Evolutionary conservation across 345 rosid species (phyloP).

Genomic region (Diplotaxis tenuifolia): DNA sequence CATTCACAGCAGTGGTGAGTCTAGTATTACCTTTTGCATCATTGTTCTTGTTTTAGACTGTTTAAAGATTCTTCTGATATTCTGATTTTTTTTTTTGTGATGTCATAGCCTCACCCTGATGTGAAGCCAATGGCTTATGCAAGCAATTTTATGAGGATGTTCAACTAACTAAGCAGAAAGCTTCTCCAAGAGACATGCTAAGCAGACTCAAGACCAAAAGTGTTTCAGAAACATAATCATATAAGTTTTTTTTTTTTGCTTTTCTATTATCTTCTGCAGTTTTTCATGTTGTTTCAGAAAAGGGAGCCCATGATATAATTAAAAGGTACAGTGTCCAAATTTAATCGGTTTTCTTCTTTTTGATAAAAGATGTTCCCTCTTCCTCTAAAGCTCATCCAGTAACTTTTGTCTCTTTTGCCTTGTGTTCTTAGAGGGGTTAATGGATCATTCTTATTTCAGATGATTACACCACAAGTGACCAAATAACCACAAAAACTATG

Average conservation of each 20-base stretch:
- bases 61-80: neutral
- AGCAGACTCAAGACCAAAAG: conserved; percentile 26
- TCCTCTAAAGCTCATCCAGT: conserved; percentile 18
- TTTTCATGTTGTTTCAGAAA: conserved; percentile 37
- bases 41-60: neutral
- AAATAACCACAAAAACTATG: neutral
- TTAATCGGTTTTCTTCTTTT: conserved; percentile 25
- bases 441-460: conserved; percentile 19
- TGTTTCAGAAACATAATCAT: conserved; percentile 31
- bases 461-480: conserved; percentile 24
- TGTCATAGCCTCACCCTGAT: conserved; percentile 86
- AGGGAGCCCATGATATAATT: conserved; percentile 32
- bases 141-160: conserved; percentile 73
- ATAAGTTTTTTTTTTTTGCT: conserved; percentile 1
- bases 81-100: neutral
- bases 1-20: conserved; percentile 97
- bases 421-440: conserved; percentile 21
- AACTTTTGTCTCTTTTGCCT: conserved; percentile 15
- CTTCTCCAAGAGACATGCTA: neutral
- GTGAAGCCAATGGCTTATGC: conserved; percentile 99
- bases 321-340: conserved; percentile 29
- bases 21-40: neutral
- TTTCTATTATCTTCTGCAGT: conserved; percentile 24
- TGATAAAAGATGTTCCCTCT: conserved; percentile 26
- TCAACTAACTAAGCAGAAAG: conserved; percentile 44